Evolutionary conservation across 768 basidiomycete genomes (phyloP).

Genomic region (Cyclocybe aegerita): DNA sequence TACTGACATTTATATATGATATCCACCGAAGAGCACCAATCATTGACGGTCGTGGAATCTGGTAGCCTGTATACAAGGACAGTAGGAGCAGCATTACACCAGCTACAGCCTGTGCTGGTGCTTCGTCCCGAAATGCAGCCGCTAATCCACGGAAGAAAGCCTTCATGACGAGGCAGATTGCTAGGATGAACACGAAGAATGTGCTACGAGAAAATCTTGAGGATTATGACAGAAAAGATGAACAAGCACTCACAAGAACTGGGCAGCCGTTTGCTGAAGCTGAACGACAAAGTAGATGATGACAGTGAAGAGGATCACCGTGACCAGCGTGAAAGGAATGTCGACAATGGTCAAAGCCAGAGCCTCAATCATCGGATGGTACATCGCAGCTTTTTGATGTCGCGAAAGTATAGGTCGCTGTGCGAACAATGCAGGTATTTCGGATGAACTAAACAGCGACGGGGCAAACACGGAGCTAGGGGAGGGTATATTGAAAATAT

Average conservation of each 20-base stretch:
- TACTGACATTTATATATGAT: conserved; percentile 56
- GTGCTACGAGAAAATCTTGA: conserved; percentile 34
- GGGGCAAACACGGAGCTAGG: conserved; percentile 54
- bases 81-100: conserved; percentile 36
- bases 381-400: conserved; percentile 61
- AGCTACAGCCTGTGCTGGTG: conserved; percentile 62
- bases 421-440: conserved; percentile 61
- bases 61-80: conserved; percentile 32
- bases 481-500: conserved; percentile 18
- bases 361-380: conserved; percentile 38
- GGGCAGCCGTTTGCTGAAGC: conserved; percentile 50
- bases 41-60: conserved; percentile 60
- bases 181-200: conserved; percentile 57
- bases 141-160: conserved; percentile 73
- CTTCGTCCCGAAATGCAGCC: conserved; percentile 55
- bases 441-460: conserved; percentile 61
- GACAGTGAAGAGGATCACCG: conserved; percentile 42
- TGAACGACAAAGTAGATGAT: conserved; percentile 63
- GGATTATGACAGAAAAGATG: conserved; percentile 1
- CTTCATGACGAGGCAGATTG: conserved; percentile 65
- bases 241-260: conserved; percentile 61
- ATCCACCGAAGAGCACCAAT: conserved; percentile 72
- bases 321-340: conserved; percentile 53
- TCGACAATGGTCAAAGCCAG: conserved; percentile 62
- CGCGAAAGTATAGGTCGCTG: conserved; percentile 62